Evolutionary conservation across 305 asterid genomes (phyloP).

Genomic region (Lippia alba): DNA sequence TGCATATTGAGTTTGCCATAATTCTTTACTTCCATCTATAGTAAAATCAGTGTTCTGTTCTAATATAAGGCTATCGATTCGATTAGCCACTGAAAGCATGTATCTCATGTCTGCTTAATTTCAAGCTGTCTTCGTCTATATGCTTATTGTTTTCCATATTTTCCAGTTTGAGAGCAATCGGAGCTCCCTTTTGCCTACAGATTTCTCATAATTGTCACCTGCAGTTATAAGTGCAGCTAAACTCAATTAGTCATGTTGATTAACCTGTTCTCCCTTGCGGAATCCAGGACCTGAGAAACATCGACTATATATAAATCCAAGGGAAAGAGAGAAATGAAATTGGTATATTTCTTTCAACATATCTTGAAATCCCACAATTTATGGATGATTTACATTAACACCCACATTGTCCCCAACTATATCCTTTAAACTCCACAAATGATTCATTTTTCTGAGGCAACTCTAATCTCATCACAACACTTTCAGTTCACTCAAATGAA

Average conservation of each 20-base stretch:
- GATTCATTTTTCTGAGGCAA: constrained; percentile 7
- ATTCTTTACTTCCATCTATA: neutral
- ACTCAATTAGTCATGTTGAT: too few species aligned
- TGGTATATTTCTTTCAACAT: neutral
- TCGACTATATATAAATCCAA: neutral
- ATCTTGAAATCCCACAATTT: neutral
- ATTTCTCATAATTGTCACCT: too few species aligned
- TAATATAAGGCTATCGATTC: constrained; percentile 5
- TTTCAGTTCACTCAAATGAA: constrained; percentile 10
- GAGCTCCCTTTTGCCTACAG: too few species aligned
- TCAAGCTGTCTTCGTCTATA: too few species aligned
- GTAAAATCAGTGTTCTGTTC: neutral
- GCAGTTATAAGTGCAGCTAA: too few species aligned
- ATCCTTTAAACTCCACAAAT: constrained; percentile 6
- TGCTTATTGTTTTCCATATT: neutral
- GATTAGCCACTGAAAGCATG: neutral
- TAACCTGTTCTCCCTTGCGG: too few species aligned
- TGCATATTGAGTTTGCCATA: constrained; percentile 6
- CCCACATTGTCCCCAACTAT: constrained; percentile 1
- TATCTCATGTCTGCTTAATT: neutral
- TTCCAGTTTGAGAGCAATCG: too few species aligned
- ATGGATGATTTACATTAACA: constrained; percentile 14
- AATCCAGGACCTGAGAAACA: neutral
- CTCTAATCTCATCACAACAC: constrained; percentile 10
- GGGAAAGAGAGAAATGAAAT: neutral